Percentiles rank a stretch among this genome's conserved stretches.
phyloP scores from a whole-genome alignment of 2,329 filamentous ascomycete species.

The Niveomyces coronatus region DNA sequence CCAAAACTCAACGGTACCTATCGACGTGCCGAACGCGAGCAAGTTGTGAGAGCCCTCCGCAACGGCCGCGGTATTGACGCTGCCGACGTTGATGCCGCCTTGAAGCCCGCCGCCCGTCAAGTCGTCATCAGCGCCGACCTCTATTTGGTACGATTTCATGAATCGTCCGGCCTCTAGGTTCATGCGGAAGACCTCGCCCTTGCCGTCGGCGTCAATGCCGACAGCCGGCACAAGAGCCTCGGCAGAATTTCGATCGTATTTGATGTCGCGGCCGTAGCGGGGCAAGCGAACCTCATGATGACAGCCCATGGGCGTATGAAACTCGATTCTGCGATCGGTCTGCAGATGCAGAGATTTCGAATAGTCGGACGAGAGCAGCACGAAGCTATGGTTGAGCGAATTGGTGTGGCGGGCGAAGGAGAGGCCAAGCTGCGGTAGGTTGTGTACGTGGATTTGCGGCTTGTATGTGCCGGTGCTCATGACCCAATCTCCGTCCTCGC shows the following conservation, averaged over 20 bases:
- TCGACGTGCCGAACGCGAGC: constrained; percentile 82
- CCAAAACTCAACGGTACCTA: constrained; percentile 97
- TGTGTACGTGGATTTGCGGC: constrained; percentile 76
- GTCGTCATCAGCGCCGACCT: constrained; percentile 76
- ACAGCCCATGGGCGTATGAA: constrained; percentile 80
- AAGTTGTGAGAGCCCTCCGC: constrained; percentile 86
- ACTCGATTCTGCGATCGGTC: constrained; percentile 80
- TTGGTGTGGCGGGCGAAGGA: constrained; percentile 89
- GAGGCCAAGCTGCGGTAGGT: constrained; percentile 85
- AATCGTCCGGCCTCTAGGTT: constrained; percentile 89
- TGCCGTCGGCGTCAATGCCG: constrained; percentile 73
- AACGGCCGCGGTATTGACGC: constrained; percentile 78
- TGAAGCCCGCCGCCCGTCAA: constrained; percentile 66
- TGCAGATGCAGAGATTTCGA: constrained; percentile 92
- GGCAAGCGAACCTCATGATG: constrained; percentile 87
- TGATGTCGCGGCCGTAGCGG: constrained; percentile 80
- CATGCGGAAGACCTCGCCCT: constrained; percentile 84
- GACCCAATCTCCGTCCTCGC: constrained; percentile 93
- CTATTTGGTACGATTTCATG: constrained; percentile 87
- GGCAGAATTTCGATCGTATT: constrained; percentile 71
- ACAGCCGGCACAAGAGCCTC: constrained; percentile 84
- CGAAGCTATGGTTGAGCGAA: constrained; percentile 82
- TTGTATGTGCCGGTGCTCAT: constrained; percentile 81
- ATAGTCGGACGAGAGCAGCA: constrained; percentile 82
- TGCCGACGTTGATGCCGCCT: constrained; percentile 74